Evolutionary conservation across 2,329 filamentous ascomycete species (phyloP).

Genomic region (Alternaria gaisen): DNA sequence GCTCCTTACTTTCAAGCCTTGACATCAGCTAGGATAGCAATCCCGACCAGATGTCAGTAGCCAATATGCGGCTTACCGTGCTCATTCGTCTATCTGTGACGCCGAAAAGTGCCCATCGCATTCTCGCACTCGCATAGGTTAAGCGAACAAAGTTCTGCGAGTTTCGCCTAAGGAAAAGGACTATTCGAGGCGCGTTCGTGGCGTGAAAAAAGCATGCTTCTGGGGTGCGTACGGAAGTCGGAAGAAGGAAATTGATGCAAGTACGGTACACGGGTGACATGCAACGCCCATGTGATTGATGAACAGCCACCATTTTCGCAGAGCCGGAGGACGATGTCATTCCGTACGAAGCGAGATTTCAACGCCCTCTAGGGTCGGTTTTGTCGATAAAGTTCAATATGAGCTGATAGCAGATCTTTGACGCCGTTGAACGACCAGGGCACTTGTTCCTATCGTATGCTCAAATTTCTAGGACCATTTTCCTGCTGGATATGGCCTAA

Average conservation of each 20-base stretch:
- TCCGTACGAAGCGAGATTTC: constrained; percentile 15
- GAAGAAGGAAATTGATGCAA: constrained; percentile 18
- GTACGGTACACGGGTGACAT: constrained; percentile 15
- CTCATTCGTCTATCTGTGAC: constrained; percentile 11
- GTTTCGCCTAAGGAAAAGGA: constrained; percentile 7
- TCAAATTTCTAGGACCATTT: neutral
- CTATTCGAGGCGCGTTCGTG: constrained; percentile 9
- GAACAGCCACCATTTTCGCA: constrained; percentile 2
- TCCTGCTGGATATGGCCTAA: neutral
- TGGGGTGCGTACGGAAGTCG: constrained; percentile 16
- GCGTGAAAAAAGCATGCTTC: constrained; percentile 17
- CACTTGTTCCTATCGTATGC: constrained; percentile 13
- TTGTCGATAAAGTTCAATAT: constrained; percentile 15
- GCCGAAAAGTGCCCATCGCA: constrained; percentile 14
- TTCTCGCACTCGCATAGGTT: constrained; percentile 4
- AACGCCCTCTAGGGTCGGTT: constrained; percentile 14
- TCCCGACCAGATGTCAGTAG: constrained; percentile 18
- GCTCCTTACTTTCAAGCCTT: constrained; percentile 19
- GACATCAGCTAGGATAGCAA: constrained; percentile 15
- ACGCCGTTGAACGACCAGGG: constrained; percentile 18
- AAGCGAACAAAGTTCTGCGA: constrained; percentile 1
- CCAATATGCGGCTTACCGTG: constrained; percentile 15
- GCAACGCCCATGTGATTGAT: constrained; percentile 7
- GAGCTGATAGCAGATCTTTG: constrained; percentile 14
- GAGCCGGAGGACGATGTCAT: constrained; percentile 14